These are phyloP conservation scores for Neurospora terricola DNA, from an alignment of 495 filamentous ascomycete genomes.

Conservation along the genomic window DNA sequence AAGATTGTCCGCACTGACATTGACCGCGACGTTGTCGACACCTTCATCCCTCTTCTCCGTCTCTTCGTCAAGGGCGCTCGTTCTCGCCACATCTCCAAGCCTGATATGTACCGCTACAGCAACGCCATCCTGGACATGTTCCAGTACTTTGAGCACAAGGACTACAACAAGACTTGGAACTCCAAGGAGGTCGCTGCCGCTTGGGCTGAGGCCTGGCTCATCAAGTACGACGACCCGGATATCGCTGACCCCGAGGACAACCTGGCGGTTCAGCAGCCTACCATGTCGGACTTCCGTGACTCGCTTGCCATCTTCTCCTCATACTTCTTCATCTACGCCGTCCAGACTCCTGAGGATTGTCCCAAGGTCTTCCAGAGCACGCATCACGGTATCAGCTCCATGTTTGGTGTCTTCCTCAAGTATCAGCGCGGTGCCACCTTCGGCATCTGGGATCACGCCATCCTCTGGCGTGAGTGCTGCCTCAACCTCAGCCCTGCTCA, in stretches of 20 bases:
- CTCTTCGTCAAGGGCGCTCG: constrained; percentile 40
- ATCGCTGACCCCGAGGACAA: constrained; percentile 41
- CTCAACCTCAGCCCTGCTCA: constrained; percentile 30
- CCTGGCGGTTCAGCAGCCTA: constrained; percentile 50
- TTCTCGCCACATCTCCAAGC: constrained; percentile 7
- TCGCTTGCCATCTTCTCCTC: constrained; percentile 54
- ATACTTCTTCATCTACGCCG: constrained; percentile 61
- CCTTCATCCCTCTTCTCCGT: constrained; percentile 53
- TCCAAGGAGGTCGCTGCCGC: constrained; percentile 49
- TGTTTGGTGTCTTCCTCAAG: constrained; percentile 59
- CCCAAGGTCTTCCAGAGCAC: constrained; percentile 59
- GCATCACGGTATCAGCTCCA: constrained; percentile 54
- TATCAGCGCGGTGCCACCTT: constrained; percentile 49
- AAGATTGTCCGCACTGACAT: constrained; percentile 41
- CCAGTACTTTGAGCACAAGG: constrained; percentile 20
- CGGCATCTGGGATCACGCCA: constrained; percentile 62
- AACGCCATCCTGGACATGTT: constrained; percentile 17
- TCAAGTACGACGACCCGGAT: constrained; percentile 42
- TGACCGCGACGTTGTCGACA: constrained; percentile 43
- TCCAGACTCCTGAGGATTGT: constrained; percentile 53
- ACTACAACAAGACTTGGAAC: constrained; percentile 57
- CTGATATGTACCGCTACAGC: constrained; percentile 16
- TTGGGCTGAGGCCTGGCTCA: constrained; percentile 54
- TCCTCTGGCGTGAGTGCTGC: constrained; percentile 54
- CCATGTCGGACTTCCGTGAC: constrained; percentile 43